Base-by-base conservation (phyloP, 768 basidiomycete species). In the Amanita muscaria region DNA sequence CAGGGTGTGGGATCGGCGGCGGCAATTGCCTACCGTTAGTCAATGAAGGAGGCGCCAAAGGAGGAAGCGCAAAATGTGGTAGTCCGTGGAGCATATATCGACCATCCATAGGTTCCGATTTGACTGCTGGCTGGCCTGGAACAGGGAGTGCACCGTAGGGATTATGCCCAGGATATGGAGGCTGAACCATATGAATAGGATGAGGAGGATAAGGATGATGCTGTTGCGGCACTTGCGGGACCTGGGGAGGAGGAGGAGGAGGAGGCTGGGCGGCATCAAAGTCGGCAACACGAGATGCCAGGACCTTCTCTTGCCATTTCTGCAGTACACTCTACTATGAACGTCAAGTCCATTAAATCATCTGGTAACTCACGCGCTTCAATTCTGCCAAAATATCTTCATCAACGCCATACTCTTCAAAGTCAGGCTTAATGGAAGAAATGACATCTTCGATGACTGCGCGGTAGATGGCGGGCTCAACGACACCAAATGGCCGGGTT, bases 401-500 rank as follows among this genome's bases (percentile, higher is more conserved):
- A 59, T 81, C 74, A 51, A 99, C 86, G 49, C 96, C 96, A 57
- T 87, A 92, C 60, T 94, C 91, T 61, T 98, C 93, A 66, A 98
- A 99, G 61, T 97, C 93, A 64, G 79, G 69, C 68, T 87, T 88
- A 70, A 94, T 87, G 54, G 74, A 70, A 24, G 68, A 65, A 55
- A 98, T 85, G 53, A 98, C 93, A 66, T 97, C 91, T 79, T 96
- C 91, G 67, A 99, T 97, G 65, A 99, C 86, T 48, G 79, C 63
- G 52, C 94, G 88, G 66, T 99, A 99, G 56, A 89, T 86, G 54
- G 65, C 58, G 60, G 91, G 91, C 91, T 93, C 80, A 77, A 74
- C 64, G 66, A 59, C 51, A 59, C 58, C 43, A 57, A 59, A 60
- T 65, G 64, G 57, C 56, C 62, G 66, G 63, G 68, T 79, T 74